Conservation (phyloP, 257 asterid species). For the Solanum pinnatisectum region DNA sequence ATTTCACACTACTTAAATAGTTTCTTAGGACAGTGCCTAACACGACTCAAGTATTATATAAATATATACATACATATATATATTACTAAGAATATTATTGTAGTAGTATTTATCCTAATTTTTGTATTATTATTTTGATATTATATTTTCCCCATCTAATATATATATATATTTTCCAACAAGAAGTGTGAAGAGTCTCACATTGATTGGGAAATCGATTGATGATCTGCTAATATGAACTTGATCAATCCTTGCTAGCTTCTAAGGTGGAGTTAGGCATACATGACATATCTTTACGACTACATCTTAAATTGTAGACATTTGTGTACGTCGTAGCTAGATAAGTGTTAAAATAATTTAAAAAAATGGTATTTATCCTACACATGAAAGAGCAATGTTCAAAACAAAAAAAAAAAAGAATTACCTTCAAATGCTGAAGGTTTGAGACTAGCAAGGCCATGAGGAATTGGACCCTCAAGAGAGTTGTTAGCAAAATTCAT, state of each 20-base stretch:
- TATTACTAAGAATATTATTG: no score
- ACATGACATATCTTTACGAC: no score
- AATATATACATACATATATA: no score
- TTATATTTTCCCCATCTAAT: no score
- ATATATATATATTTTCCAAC: no score
- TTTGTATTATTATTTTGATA: no score
- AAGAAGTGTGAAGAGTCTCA: background rate
- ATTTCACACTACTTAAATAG: no score
- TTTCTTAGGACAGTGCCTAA: no score
- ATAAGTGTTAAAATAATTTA: background rate
- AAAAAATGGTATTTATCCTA: background rate
- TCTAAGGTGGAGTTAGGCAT: background rate
- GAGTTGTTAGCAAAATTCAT: conserved; percentile 35
- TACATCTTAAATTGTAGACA: background rate
- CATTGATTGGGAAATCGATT: background rate
- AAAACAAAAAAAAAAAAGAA: no score
- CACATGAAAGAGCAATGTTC: background rate
- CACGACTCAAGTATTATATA: no score
- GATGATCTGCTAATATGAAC: background rate
- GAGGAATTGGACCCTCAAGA: conserved; percentile 47
- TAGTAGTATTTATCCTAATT: no score
- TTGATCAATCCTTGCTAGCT: background rate
- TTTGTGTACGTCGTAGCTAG: background rate
- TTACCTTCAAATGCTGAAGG: conserved; percentile 39
- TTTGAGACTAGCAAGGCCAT: conserved; percentile 11